Base-by-base conservation (phyloP, 23 red algal genomes). In the Chondrus crispus region DNA sequence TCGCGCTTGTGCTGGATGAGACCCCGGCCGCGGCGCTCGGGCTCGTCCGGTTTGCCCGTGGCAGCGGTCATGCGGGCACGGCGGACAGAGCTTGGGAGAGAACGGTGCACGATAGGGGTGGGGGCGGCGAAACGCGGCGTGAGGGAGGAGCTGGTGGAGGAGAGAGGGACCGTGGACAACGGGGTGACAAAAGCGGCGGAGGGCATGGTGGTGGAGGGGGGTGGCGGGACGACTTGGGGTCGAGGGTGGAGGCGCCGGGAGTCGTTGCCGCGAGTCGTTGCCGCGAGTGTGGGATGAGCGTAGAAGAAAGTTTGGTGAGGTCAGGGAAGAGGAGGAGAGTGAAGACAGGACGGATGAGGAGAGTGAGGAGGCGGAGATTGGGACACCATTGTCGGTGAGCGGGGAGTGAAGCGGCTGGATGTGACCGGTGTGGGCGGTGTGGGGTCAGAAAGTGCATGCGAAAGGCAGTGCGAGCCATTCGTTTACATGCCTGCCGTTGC, bases 1-100 rank as follows among this genome's bases (percentile, higher is more conserved):
- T 98, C 96, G 49, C 94, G 93, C 74, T 98, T 98, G 80, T 98
- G 96, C 44, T 98, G 96, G 64, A 98, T 98, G 8, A 98, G 90
- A 18, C 96, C 96, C 29, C 92, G 85, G 20, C 82, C 55, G 19
- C 74, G 33, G 40, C 96, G 96, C 51, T 75, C 68, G 22, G 89
- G 73, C 44, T 50, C 66, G 9, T 89, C 85, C 14, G 66, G 52
- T 11, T 43, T 58, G 42, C 50, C 30, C 12, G 71, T 63, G 2
- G 72, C 69, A 43, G 53, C 86, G 52, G 86, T 81, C 86, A 90
- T 90, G 20, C 47, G 64, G 64, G 46, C 41, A 4, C 47, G 69
- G 28, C 62, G 62, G 64, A 58, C n/a, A 32, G 35, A 22, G 60
- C 8, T 0, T 13, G 84, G 66, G 16, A 19, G 14, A 9, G 69